phyloP scores from a whole-genome alignment of 78 protist genomes.

The Ministeria vibrans region DNA sequence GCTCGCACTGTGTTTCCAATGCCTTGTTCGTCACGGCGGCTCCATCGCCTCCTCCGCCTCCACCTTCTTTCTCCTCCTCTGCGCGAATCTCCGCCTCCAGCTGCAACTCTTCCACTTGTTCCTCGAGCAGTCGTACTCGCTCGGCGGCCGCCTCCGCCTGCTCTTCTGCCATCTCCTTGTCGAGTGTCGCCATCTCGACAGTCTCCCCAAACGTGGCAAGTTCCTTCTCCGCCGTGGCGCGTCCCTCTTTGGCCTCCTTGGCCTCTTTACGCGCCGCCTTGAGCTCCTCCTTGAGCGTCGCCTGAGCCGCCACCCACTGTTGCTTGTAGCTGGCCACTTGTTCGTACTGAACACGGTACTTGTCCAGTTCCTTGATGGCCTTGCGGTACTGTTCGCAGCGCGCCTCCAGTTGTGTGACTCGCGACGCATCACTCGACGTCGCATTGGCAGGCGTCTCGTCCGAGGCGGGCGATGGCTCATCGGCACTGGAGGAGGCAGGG shows the following conservation, averaged over 20 bases:
- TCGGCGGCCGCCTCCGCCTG: not conserved
- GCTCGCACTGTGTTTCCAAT: not conserved
- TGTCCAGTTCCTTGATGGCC: not conserved
- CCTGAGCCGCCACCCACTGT: not conserved
- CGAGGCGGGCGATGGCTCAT: not conserved
- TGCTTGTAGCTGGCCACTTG: not conserved
- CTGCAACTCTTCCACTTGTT: not conserved
- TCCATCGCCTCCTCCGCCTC: not conserved
- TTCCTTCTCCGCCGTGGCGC: not conserved
- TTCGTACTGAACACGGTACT: not conserved
- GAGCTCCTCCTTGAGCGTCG: not conserved
- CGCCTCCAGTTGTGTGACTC: not conserved
- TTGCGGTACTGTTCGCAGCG: not conserved
- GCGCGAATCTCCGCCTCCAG: not conserved
- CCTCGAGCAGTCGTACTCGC: not conserved
- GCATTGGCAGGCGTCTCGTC: not conserved
- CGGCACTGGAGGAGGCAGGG: not conserved
- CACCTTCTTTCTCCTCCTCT: not conserved
- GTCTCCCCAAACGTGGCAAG: not conserved
- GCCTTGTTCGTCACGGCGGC: not conserved
- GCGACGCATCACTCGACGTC: not conserved
- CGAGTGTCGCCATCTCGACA: not conserved
- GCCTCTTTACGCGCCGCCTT: not conserved
- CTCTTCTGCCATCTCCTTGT: constrained; percentile 9
- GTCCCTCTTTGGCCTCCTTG: not conserved